These are phyloP conservation scores for Metarhizium robertsii DNA, from an alignment of 2,329 filamentous ascomycete species.

Conservation along the genomic window DNA sequence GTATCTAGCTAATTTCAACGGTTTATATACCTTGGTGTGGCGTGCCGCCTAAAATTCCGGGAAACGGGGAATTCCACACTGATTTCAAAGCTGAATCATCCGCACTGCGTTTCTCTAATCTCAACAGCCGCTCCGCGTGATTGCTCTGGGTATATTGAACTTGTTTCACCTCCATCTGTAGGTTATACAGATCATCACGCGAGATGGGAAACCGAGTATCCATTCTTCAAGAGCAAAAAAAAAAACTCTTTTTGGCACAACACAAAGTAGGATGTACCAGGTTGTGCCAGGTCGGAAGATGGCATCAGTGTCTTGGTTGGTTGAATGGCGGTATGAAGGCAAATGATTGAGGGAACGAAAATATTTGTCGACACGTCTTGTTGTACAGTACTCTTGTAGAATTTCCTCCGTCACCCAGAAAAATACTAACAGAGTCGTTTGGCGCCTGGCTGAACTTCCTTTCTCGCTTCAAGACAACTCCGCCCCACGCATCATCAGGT, in stretches of 20 bases:
- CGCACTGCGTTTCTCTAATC: constrained; percentile 57
- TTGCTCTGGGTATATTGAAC: constrained; percentile 53
- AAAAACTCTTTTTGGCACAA: too few relatives aligned
- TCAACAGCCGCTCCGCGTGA: constrained; percentile 51
- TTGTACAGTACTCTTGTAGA: not conserved
- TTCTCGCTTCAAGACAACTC: not conserved
- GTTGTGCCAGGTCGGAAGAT: not conserved
- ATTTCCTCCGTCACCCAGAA: not conserved
- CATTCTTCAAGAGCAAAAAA: constrained; percentile 35
- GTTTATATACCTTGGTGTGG: constrained; percentile 64
- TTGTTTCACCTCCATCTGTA: constrained; percentile 64
- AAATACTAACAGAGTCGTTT: not conserved
- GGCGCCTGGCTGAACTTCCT: not conserved
- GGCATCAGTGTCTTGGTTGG: not conserved
- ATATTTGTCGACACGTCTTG: not conserved
- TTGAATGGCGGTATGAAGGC: not conserved
- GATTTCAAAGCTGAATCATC: constrained; percentile 66
- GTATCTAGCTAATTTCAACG: too few relatives aligned
- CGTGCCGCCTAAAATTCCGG: constrained; percentile 71
- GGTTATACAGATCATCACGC: constrained; percentile 56
- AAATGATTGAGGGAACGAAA: not conserved
- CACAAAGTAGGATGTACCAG: not conserved
- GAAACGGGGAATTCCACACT: constrained; percentile 90
- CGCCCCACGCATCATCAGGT: not conserved
- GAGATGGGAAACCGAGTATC: constrained; percentile 51